These are phyloP conservation scores for Wallacemonas sp. DNA, from an alignment of 208 protist genomes.

Conservation along the genomic window DNA sequence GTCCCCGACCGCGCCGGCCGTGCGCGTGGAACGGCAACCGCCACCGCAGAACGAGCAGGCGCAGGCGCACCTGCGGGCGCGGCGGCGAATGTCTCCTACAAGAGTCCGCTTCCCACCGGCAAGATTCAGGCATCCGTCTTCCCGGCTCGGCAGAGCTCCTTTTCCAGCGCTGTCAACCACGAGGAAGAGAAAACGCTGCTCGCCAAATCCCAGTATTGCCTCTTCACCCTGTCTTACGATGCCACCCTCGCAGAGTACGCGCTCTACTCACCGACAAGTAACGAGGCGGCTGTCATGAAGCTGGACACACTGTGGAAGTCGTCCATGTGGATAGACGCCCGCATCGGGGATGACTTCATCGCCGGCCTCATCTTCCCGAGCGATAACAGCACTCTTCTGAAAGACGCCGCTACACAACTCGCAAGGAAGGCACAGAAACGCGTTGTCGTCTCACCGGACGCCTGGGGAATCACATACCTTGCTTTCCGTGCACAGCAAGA, in stretches of 20 bases:
- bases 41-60: no score
- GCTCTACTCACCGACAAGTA: conserved; percentile 78
- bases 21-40: no score
- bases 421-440: conserved; percentile 66
- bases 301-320: conserved; percentile 71
- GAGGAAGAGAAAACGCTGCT: conserved; percentile 66
- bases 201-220: conserved; percentile 76
- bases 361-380: conserved; percentile 76
- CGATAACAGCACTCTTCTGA: conserved; percentile 43
- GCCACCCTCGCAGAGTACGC: conserved; percentile 30
- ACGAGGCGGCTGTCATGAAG: conserved; percentile 56
- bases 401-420: conserved; percentile 33
- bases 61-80: no score
- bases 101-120: neutral
- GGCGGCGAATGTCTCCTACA: conserved; percentile 12
- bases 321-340: conserved; percentile 82
- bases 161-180: conserved; percentile 20
- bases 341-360: conserved; percentile 80
- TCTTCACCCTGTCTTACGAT: conserved; percentile 74
- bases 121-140: conserved; percentile 12
- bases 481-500: conserved; percentile 80
- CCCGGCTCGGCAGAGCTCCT: conserved; percentile 60
- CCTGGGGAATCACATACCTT: conserved; percentile 83
- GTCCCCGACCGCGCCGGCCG: no score
- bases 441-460: conserved; percentile 65